Evolutionary conservation across 306 rosid genomes (phyloP), one percentile per base, ranked within the genome.

Genomic region (Gastrolobium bilobum): DNA sequence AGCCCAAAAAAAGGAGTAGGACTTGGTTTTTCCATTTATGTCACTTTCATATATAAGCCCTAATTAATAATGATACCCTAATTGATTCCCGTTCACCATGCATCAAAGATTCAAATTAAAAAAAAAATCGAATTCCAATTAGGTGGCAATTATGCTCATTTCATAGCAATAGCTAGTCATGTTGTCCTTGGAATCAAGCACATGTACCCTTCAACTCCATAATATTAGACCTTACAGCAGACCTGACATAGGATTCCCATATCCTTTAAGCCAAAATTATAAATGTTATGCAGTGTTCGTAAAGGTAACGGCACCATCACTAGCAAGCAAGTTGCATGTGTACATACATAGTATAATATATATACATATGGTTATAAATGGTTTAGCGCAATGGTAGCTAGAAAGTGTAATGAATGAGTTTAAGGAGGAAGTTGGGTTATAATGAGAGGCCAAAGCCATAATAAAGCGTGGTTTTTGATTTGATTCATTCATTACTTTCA

Each of bases 291-390:
- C 37, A 88, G 91, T 80, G 89, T 85, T 83, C 97, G 97, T 90
- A 64, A 88, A 88, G 95, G 85, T 72, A 84, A 92, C 93, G 95
- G 90, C 89, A 82, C 81, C 83, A 73, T 43, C 72, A 68, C 75
- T 50, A 47, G 40, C 5, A 71, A 70, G 74, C 79, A 77, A 68
- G 60, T 54, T 56, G 82, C 82, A 80, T 80, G 84, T 76, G 76
- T 51, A 11, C 26, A 30, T 2, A 57, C 7, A 33, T 4, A 10
- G 14, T 54, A 53, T 35, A 35, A 37, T 54, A 63, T 62, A 61
- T 61, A 20, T 61, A 47, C 15, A 40, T 51, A 13, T 40, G 65
- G 66, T 51, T 51, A 30, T 75, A 61, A 62, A 63, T 76, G 62
- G 53, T 50, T 60, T 4, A 79, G 33, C 37, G 57, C 3, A 71